Conservation (phyloP, 2,329 filamentous ascomycete genomes). For the Aurifilum marmelostoma region DNA sequence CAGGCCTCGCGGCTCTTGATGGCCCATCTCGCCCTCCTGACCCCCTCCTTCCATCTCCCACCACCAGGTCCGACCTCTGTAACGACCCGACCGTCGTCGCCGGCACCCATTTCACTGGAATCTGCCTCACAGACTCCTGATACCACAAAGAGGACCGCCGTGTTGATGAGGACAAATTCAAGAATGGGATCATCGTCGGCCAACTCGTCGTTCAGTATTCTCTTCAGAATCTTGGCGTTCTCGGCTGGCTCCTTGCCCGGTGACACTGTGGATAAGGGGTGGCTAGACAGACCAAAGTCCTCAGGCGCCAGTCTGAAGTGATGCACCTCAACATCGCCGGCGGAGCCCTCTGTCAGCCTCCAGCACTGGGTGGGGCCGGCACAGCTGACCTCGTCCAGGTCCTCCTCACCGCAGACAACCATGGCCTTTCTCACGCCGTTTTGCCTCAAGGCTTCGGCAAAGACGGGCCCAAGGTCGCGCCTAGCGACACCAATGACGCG, state of each 20-base stretch:
- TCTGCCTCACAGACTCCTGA: conserved; percentile 87
- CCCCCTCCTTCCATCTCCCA: conserved; percentile 92
- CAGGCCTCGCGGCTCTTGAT: conserved; percentile 85
- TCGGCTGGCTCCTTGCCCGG: conserved; percentile 83
- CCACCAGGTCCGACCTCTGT: conserved; percentile 82
- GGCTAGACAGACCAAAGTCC: conserved; percentile 83
- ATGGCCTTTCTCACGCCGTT: conserved; percentile 81
- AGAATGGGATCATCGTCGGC: conserved; percentile 79
- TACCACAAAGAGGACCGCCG: conserved; percentile 82
- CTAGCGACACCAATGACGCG: conserved; percentile 92
- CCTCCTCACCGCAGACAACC: conserved; percentile 90
- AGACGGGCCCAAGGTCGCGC: conserved; percentile 83
- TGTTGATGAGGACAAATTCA: conserved; percentile 93
- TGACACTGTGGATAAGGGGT: conserved; percentile 77
- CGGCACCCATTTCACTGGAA: conserved; percentile 75
- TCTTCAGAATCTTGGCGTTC: conserved; percentile 83
- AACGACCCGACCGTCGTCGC: conserved; percentile 80
- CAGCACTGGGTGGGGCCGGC: conserved; percentile 89
- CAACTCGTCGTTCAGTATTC: conserved; percentile 74
- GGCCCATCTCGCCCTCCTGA: conserved; percentile 84
- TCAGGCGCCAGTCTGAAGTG: conserved; percentile 77
- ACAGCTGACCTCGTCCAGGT: conserved; percentile 93
- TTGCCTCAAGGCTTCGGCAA: conserved; percentile 80
- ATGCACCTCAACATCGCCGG: conserved; percentile 61
- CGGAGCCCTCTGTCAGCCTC: conserved; percentile 62